phyloP scores from a whole-genome alignment of 768 basidiomycete species.

The Tephrocybe sp. region DNA sequence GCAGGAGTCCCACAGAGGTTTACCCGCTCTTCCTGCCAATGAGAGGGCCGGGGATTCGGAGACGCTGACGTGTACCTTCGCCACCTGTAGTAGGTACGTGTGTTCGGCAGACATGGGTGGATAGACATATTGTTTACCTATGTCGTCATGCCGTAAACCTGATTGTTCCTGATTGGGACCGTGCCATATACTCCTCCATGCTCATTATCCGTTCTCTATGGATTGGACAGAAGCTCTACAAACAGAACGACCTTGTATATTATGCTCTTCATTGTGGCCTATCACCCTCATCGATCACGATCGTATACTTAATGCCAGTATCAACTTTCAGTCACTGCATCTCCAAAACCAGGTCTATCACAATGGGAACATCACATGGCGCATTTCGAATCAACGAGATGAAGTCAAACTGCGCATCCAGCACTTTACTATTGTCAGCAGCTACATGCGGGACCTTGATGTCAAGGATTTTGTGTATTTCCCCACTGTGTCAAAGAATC shows the following conservation, averaged over 20 bases:
- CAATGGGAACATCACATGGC: slow-evolving; percentile 36
- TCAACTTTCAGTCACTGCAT: slow-evolving; percentile 26
- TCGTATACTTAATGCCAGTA: slow-evolving; percentile 28
- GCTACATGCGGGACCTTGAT: slow-evolving; percentile 36
- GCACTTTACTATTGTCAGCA: slow-evolving; percentile 30
- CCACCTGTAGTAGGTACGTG: too few relatives aligned
- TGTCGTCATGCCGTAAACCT: too few relatives aligned
- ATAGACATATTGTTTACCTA: too few relatives aligned
- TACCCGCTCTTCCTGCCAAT: too few relatives aligned
- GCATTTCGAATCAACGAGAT: slow-evolving; percentile 28
- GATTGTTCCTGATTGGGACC: too few relatives aligned
- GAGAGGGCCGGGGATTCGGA: too few relatives aligned
- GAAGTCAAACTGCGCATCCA: slow-evolving; percentile 21
- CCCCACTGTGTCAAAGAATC: slow-evolving; percentile 28
- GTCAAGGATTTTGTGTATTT: slow-evolving; percentile 28
- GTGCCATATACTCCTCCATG: too few relatives aligned
- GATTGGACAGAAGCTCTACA: slow-evolving; percentile 24
- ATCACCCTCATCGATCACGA: slow-evolving; percentile 29
- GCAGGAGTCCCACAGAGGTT: too few relatives aligned
- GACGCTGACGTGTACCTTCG: too few relatives aligned
- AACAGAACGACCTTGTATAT: slow-evolving; percentile 28
- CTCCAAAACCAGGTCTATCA: slow-evolving; percentile 30
- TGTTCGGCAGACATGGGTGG: too few relatives aligned
- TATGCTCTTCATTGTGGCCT: slow-evolving; percentile 29
- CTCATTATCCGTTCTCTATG: slow-evolving; percentile 29